Conservation (phyloP, 345 rosid species). For the Salix koriyanagi region DNA sequence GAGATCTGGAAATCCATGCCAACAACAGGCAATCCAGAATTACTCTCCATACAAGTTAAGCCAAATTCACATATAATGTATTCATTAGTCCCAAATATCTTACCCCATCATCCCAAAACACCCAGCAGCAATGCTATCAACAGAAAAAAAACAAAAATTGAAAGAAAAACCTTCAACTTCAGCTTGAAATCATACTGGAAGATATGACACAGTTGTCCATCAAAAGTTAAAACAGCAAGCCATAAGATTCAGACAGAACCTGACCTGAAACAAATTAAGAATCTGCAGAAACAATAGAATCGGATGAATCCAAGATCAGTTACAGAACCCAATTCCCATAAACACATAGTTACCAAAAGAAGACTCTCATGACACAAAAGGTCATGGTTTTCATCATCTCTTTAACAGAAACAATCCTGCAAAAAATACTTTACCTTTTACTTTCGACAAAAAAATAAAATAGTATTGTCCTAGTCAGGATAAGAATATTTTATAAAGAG, state of each 20-base stretch:
- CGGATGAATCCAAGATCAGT: conserved; percentile 38
- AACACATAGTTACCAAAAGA: conserved; percentile 20
- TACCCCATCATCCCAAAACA: neutral
- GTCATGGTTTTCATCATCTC: conserved; percentile 16
- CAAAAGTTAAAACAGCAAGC: neutral
- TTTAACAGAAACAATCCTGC: conserved; percentile 20
- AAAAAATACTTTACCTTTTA: conserved; percentile 4
- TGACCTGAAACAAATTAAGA: conserved; percentile 33
- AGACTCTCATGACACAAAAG: conserved; percentile 10
- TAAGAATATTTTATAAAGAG: conserved; percentile 2
- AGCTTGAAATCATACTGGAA: conserved; percentile 1
- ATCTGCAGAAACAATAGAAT: conserved; percentile 37
- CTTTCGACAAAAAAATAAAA: neutral
- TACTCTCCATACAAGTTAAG: conserved; percentile 2
- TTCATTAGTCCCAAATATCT: conserved; percentile 1
- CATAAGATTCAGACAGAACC: neutral
- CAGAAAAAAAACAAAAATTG: neutral
- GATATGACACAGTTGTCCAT: conserved; percentile 2
- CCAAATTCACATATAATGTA: neutral
- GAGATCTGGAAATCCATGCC: neutral
- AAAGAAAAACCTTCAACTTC: neutral
- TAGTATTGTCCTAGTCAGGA: neutral
- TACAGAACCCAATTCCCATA: conserved; percentile 28
- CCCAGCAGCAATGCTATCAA: neutral
- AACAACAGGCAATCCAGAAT: neutral